Evolutionary conservation across 2,329 filamentous ascomycete species (phyloP).

Genomic region (Aspergillus sp.): DNA sequence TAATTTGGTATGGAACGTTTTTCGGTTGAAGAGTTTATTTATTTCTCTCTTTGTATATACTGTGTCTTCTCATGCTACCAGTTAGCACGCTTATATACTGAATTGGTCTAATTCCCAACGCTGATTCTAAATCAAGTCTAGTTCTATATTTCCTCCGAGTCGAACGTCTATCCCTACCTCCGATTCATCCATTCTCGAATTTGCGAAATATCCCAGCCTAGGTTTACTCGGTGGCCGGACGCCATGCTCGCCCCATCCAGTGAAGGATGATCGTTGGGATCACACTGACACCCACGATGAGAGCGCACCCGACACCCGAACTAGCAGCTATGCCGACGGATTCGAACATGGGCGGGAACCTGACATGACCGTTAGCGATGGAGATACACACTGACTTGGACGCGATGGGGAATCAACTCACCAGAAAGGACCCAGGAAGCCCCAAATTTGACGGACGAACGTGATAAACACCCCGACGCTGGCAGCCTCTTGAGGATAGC

Average conservation of each 20-base stretch:
- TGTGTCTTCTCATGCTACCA: neutral
- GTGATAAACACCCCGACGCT: slow-evolving; percentile 63
- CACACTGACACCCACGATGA: slow-evolving; percentile 32
- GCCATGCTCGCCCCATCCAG: slow-evolving; percentile 25
- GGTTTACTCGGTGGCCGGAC: slow-evolving; percentile 12
- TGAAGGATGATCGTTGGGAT: slow-evolving; percentile 34
- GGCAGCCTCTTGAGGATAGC: slow-evolving; percentile 55
- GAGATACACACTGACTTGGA: neutral
- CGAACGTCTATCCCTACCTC: neutral
- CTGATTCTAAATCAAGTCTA: neutral
- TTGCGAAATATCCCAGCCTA: no score
- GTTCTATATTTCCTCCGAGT: neutral
- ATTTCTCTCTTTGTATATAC: neutral
- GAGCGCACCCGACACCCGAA: slow-evolving; percentile 29
- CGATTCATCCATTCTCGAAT: neutral
- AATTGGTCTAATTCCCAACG: neutral
- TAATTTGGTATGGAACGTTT: neutral
- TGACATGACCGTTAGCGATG: slow-evolving; percentile 19
- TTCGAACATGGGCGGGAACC: slow-evolving; percentile 38
- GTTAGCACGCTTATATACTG: neutral
- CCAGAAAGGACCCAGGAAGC: slow-evolving; percentile 41
- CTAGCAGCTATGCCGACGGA: slow-evolving; percentile 33
- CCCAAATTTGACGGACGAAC: slow-evolving; percentile 50
- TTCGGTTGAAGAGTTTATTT: no score
- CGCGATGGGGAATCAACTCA: slow-evolving; percentile 15